phyloP scores from a whole-genome alignment of 1,284 basidiomycete genomes.

The Clitocybe nebularis region DNA sequence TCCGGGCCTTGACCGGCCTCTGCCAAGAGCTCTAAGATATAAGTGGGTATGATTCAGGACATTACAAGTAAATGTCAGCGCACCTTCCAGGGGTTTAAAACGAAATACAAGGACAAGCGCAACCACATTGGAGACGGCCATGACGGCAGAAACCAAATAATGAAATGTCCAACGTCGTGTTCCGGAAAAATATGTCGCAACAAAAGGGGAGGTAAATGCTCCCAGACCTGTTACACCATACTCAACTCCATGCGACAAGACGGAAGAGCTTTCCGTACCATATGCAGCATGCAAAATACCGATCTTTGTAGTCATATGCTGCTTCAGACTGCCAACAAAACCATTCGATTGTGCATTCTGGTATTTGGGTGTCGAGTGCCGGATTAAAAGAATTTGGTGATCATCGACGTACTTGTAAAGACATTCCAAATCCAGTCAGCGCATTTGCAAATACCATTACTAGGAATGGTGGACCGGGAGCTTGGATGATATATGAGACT shows the following conservation, averaged over 20 bases:
- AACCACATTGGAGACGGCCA: constrained; percentile 45
- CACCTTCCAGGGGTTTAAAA: constrained; percentile 21
- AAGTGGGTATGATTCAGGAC: too few species aligned
- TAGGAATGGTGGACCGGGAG: constrained; percentile 63
- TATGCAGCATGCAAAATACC: constrained; percentile 53
- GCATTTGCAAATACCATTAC: constrained; percentile 57
- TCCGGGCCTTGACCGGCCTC: constrained; percentile 35
- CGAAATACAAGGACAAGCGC: constrained; percentile 49
- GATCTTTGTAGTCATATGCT: constrained; percentile 51
- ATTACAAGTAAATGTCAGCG: background rate
- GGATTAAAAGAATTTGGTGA: background rate
- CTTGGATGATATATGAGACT: constrained; percentile 41
- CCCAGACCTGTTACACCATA: constrained; percentile 33
- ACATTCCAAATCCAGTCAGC: constrained; percentile 47
- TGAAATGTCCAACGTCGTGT: constrained; percentile 51
- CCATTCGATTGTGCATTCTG: constrained; percentile 56
- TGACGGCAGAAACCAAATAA: constrained; percentile 56
- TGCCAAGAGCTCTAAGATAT: constrained; percentile 13
- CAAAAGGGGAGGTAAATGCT: constrained; percentile 61
- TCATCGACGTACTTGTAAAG: constrained; percentile 13
- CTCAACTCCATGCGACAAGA: background rate
- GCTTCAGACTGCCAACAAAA: constrained; percentile 45
- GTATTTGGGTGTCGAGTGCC: too few species aligned
- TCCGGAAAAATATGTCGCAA: constrained; percentile 63
- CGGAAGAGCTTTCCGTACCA: constrained; percentile 9